These are phyloP conservation scores for Aspergillus persii DNA, from an alignment of 2,329 filamentous ascomycete genomes.

Conservation along the genomic window DNA sequence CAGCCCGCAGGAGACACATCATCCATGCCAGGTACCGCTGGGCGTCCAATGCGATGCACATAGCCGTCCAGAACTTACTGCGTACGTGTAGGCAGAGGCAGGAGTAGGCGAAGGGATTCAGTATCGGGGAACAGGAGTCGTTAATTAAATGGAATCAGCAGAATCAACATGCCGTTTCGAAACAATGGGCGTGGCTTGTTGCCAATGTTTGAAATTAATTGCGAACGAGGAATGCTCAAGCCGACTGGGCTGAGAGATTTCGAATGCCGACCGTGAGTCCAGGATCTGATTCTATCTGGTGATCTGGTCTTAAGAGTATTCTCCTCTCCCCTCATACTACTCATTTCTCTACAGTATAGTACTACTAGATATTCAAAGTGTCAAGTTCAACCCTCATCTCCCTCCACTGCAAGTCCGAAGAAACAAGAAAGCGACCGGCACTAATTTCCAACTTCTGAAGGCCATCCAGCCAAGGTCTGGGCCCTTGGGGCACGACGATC, in stretches of 20 bases:
- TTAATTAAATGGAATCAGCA: neutral
- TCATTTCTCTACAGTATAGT: too few species aligned
- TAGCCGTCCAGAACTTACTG: too few species aligned
- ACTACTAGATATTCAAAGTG: too few species aligned
- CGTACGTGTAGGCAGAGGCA: too few species aligned
- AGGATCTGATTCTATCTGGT: too few species aligned
- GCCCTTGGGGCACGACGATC: slow-evolving; percentile 8
- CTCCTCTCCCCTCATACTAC: too few species aligned
- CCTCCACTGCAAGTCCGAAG: neutral
- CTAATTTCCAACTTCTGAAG: neutral
- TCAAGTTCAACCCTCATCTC: too few species aligned
- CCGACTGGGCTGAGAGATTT: too few species aligned
- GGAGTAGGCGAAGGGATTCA: too few species aligned
- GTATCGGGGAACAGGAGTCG: too few species aligned
- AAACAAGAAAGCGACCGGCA: neutral
- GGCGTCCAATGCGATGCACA: neutral
- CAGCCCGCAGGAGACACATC: neutral
- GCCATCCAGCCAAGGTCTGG: slow-evolving; percentile 7
- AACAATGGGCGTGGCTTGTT: neutral
- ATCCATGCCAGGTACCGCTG: neutral
- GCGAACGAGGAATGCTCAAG: neutral
- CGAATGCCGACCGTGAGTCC: neutral
- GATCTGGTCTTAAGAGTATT: too few species aligned
- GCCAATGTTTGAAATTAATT: neutral
- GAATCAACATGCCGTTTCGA: slow-evolving; percentile 2